Base-by-base conservation (phyloP, 768 basidiomycete species). In the Tulasnella sp. region DNA sequence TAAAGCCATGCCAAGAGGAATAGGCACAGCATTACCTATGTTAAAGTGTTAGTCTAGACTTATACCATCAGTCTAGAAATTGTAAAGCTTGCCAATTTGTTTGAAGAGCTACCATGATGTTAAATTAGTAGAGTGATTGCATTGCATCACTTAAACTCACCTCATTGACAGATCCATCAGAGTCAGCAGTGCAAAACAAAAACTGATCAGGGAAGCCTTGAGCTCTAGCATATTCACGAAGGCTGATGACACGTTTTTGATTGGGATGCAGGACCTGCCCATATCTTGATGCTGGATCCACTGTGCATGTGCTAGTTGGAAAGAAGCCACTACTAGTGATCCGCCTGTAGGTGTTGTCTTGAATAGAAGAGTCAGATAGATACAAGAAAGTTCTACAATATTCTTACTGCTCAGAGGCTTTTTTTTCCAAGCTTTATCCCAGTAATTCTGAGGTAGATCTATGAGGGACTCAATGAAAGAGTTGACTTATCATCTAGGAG, bases 151-250 rank as follows among this genome's bases (percentile, higher is more conserved):
- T 25, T 2, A 49, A 19, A 85, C 88, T 76, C 76, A 93, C 92
- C 78, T 91, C 89, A 0, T 84, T 80, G 2, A 79, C 76, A 3
- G 81, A 15, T 12, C 12, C 29, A 11, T 34, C 29, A 34, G 58
- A 79, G 40, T 87, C 85, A 3, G 81, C 83, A 0, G 90, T 91
- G 67, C 85, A 79, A 76, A 93, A 91, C 19, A 85, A 77, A 78
- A 91, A 93, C 42, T 83, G 52, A 78, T 93, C 93, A 0, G 91
- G 91, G 79, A 94, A 93, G 0, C 93, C 93, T 83, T 94, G 93
- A 0, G 89, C 87, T 31, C 93, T 86, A 19, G 92, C 91, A 67
- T 86, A 87, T 79, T 93, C 92, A 34, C 88, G 84, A 14, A 92
- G 86, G 3, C 85, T 90, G 45, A 92, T 80, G 31, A 91, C 86